These are phyloP conservation scores for Simmondsia chinensis DNA, from an alignment of 148 eudicot genomes.

Conservation along the genomic window DNA sequence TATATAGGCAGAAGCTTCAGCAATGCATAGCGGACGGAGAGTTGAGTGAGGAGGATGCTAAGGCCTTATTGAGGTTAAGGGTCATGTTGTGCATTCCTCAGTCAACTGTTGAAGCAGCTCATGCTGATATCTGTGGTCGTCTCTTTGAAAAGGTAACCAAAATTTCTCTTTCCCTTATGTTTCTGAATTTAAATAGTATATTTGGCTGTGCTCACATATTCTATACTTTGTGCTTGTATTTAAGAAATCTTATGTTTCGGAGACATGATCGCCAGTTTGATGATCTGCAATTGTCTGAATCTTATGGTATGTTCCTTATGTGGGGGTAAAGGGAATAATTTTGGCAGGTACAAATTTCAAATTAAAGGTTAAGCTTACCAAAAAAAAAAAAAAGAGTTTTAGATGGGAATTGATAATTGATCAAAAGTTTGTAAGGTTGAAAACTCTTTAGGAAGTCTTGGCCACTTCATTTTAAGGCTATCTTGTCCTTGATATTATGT, in stretches of 20 bases:
- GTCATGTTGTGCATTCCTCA: conserved; percentile 85
- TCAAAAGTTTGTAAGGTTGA: no score
- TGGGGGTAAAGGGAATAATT: not conserved
- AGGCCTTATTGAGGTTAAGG: conserved; percentile 58
- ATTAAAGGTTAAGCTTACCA: no score
- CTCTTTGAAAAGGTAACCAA: conserved; percentile 74
- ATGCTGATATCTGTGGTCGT: conserved; percentile 81
- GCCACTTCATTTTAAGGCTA: no score
- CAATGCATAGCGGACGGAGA: conserved; percentile 73
- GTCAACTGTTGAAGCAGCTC: conserved; percentile 76
- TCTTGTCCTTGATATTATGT: no score
- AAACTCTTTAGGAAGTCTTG: no score
- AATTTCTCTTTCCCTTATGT: not conserved
- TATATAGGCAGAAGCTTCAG: conserved; percentile 87
- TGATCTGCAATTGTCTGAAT: not conserved
- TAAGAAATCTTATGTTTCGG: not conserved
- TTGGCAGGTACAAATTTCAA: no score
- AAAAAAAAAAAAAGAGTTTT: no score
- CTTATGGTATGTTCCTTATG: not conserved
- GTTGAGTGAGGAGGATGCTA: conserved; percentile 71
- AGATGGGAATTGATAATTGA: no score
- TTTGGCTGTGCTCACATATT: no score
- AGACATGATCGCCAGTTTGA: not conserved
- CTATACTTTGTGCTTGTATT: not conserved
- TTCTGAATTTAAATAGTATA: no score